Base-by-base conservation (phyloP, 2,329 filamentous ascomycete species). In the Fusarium devonianum region DNA sequence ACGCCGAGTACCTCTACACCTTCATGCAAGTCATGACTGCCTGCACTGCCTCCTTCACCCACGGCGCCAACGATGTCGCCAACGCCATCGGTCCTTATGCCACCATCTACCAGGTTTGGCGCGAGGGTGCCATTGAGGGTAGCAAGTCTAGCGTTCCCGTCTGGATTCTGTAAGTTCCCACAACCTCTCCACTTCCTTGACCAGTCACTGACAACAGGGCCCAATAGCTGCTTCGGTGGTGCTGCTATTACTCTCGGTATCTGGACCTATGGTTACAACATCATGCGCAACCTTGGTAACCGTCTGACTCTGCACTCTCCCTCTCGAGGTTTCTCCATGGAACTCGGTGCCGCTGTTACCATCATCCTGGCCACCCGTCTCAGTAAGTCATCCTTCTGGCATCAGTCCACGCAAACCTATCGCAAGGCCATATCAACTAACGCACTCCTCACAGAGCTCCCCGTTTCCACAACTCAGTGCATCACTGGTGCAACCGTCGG, bases 1-100 rank as follows among this genome's bases (percentile, higher is more conserved):
- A 45, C 0, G 48, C 59, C 3, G 84, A 87, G 69, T 82, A 83
- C 68, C 72, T 83, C 29, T 86, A 82, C 70, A 82, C 79, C 7
- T 85, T 83, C 66, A 74, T 84, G 42, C 82, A 85, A 62, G 71
- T 85, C 62, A 75, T 84, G 71, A 84, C 84, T 8, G 84, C 84
- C 10, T 80, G 79, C 59, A 84, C 83, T 13, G 83, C 84, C 4
- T 85, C 83, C 0, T 86, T 87, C 60, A 81, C 81, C 0, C 84
- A 88, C 69, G 85, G 85, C 17, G 83, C 84, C 58, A 88, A 88
- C 67, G 85, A 88, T 60, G 81, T 88, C 8, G 75, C 81, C 63
- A 87, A 80, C 60, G 83, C 84, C 7, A 79, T 85, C 45, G 84
- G 80, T 2, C 85, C 85, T 2, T 86, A 82, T 63, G 81, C 85